A percentile compares a stretch with the other conserved stretches of the same genome.
Evolutionary conservation across 2,329 filamentous ascomycete species (phyloP).

Genomic region (Phialemonium atrogriseum): DNA sequence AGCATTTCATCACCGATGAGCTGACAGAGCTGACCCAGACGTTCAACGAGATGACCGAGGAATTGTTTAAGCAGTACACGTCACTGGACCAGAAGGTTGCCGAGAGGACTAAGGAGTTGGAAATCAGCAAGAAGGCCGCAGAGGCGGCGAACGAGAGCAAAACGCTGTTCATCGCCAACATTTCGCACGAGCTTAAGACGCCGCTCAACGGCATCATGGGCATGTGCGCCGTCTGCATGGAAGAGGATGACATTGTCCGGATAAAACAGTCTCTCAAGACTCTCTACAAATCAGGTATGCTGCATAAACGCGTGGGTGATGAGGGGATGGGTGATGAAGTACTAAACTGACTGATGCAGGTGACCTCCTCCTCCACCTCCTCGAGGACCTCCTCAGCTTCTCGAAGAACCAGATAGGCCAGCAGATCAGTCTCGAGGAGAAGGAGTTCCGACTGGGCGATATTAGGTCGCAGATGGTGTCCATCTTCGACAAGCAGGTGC

Average conservation of each 20-base stretch:
- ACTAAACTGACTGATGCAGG: conserved; percentile 23
- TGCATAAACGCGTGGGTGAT: too few species aligned
- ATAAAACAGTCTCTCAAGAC: conserved; percentile 80
- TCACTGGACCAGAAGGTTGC: conserved; percentile 77
- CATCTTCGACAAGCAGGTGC: conserved; percentile 85
- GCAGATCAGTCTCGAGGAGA: conserved; percentile 71
- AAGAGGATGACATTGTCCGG: conserved; percentile 69
- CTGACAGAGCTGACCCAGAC: conserved; percentile 73
- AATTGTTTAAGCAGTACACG: conserved; percentile 78
- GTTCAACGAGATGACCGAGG: conserved; percentile 92
- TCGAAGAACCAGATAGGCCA: conserved; percentile 93
- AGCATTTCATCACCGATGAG: conserved; percentile 74
- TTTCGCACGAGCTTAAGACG: conserved; percentile 80
- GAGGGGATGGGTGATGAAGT: too few species aligned
- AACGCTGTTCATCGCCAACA: conserved; percentile 95
- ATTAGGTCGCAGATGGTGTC: conserved; percentile 73
- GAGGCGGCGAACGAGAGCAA: conserved; percentile 97
- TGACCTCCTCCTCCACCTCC: conserved; percentile 73
- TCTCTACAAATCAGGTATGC: conserved; percentile 68
- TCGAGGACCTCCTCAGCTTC: conserved; percentile 86
- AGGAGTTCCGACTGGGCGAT: conserved; percentile 77
- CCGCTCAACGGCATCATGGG: conserved; percentile 93
- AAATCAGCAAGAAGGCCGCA: conserved; percentile 83
- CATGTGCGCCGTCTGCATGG: conserved; percentile 90
- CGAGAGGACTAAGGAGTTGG: conserved; percentile 74